phyloP scores from a whole-genome alignment of 441 rosid genomes.

The Pelargonium australe region DNA sequence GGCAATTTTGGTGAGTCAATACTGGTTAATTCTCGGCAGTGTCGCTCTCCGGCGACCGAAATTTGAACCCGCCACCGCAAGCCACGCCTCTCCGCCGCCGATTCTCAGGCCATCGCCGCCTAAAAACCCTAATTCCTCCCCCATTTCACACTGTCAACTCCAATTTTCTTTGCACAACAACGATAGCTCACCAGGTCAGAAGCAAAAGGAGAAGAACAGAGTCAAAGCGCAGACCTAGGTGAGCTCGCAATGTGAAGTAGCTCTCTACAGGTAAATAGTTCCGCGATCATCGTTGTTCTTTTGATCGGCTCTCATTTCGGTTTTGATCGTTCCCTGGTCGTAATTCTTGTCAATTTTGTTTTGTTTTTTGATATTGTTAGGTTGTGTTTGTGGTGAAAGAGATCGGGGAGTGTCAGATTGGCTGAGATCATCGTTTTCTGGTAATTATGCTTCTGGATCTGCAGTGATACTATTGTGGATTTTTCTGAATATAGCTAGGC shows the following conservation, averaged over 20 bases:
- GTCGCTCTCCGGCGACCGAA: conserved; percentile 33
- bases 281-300: not conserved
- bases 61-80: conserved; percentile 26
- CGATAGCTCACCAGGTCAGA: not conserved
- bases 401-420: conserved; percentile 20
- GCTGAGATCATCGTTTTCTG: conserved; percentile 9
- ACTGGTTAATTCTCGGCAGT: conserved; percentile 47
- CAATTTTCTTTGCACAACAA: not conserved
- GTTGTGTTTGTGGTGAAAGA: conserved; percentile 21
- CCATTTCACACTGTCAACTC: not conserved
- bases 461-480: conserved; percentile 13
- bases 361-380: conserved; percentile 18
- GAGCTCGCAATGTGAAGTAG: not conserved
- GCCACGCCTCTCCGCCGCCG: conserved; percentile 19
- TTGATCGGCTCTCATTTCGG: not conserved
- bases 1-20: conserved; percentile 12
- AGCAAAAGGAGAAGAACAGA: not conserved
- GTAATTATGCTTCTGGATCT: conserved; percentile 24
- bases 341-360: conserved; percentile 5
- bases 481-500: not conserved
- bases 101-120: conserved; percentile 6
- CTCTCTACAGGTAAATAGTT: not conserved
- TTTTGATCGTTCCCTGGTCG: conserved; percentile 7
- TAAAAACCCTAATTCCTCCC: conserved; percentile 6
- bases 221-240: not conserved